phyloP scores from a whole-genome alignment of 2,329 filamentous ascomycete genomes.

The Alternaria tenuissima region DNA sequence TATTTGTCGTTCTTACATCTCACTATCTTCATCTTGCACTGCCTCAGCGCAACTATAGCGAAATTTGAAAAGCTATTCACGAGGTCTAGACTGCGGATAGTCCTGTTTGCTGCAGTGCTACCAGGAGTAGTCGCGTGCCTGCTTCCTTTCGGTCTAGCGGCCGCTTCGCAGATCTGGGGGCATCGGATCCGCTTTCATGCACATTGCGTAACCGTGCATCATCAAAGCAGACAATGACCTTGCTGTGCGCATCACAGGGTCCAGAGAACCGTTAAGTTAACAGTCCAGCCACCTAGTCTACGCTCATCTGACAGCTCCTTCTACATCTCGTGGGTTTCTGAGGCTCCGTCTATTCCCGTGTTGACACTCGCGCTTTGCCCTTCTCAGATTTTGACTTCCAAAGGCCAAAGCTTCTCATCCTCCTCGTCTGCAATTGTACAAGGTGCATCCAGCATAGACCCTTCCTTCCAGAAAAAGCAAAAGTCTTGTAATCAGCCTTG shows the following conservation, averaged over 20 bases:
- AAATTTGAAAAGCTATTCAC: not conserved
- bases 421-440: not conserved
- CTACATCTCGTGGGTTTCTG: not conserved
- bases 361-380: not conserved
- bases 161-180: not conserved
- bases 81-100: not conserved
- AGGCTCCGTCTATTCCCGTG: not conserved
- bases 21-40: not conserved
- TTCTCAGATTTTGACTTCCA: not conserved
- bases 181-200: slow-evolving; percentile 1
- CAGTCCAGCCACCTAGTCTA: not conserved
- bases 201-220: slow-evolving; percentile 5
- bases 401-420: not conserved
- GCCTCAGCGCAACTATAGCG: not conserved
- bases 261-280: not conserved
- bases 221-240: not conserved
- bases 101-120: not conserved
- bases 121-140: not conserved
- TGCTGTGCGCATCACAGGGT: slow-evolving; percentile 4
- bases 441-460: not conserved
- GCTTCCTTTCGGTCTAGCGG: not conserved
- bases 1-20: not conserved
- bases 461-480: slow-evolving; percentile 3
- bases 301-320: not conserved
- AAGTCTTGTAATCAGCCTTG: not conserved